Conservation (phyloP, 441 rosid genomes). For the Euphorbia celastroides region DNA sequence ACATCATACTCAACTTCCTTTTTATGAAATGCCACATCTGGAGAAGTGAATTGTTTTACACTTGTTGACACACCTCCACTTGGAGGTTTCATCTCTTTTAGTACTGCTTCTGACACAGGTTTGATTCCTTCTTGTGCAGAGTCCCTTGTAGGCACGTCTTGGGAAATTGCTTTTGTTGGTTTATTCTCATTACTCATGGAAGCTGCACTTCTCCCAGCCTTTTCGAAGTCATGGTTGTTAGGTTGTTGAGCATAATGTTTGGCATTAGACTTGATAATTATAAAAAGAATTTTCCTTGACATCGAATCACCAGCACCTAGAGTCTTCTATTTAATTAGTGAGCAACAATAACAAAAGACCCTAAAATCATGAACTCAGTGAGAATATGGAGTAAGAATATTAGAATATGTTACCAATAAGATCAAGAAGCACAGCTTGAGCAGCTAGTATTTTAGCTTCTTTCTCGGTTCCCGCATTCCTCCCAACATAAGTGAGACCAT, state of each 20-base stretch:
- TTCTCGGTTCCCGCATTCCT: conserved; percentile 38
- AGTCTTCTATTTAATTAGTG: conserved; percentile 1
- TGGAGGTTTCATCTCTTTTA: neutral
- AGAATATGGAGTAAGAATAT: neutral
- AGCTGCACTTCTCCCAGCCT: neutral
- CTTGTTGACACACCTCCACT: too few species aligned
- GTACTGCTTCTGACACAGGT: neutral
- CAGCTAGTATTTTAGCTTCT: conserved; percentile 60
- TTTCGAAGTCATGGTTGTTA: conserved; percentile 8
- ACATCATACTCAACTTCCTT: conserved; percentile 44
- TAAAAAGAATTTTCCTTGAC: conserved; percentile 20
- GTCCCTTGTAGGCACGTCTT: neutral
- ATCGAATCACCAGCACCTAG: conserved; percentile 32
- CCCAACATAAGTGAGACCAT: conserved; percentile 34
- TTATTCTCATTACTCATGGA: neutral
- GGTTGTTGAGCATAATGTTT: conserved; percentile 20
- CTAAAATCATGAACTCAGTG: neutral
- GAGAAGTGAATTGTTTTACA: conserved; percentile 27
- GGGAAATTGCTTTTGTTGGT: conserved; percentile 12
- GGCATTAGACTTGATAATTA: conserved; percentile 35
- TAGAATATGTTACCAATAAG: conserved; percentile 35
- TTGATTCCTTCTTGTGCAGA: neutral
- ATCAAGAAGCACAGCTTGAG: conserved; percentile 36
- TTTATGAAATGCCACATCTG: conserved; percentile 18
- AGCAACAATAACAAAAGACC: neutral